Evolutionary conservation across 2,329 filamentous ascomycete genomes (phyloP), one percentile per base, ranked within the genome.

Genomic region (Pestalotiopsis sp.): DNA sequence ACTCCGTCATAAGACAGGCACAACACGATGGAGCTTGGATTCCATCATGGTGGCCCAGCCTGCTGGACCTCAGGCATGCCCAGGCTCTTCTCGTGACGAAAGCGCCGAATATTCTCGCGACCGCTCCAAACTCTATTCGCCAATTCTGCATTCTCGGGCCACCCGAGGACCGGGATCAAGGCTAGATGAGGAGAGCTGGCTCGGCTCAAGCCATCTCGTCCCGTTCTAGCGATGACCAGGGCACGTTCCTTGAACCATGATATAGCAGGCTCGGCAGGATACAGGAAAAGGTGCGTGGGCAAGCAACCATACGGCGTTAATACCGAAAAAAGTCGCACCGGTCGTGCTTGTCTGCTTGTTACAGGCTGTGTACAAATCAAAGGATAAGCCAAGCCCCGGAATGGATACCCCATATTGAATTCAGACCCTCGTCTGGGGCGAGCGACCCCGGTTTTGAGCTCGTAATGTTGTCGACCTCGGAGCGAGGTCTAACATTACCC

Each of bases 91-190:
- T 30, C 48, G 62, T 65, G 40, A 65, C 62, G 62, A 65, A 55
- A 65, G 62, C 24, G 48, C 62, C 62, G 62, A 65, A 13, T 38
- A 56, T 48, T 60, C 24, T 66, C 52, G 64, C 64, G 63, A 39
- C 3, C 24, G 58, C 58, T 35, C 58, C 30, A 26, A 58, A 61
- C 58, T 61, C 58, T 35, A 61, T 58, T 58, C 22, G 26, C 56
- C 56, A 58, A 4, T 13, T 35, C 58, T 30, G 38, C 26, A 30
- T 17, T 61, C 58, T 61, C 58, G 58, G 58, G 58, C 58, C 30
- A 61, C 35, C 30, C 58, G 58, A 38, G 1, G n/a, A 20, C 58
- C 58, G 40, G 58, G 58, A 35, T 39, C 58, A 61, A 10, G 58
- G 20, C 24, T 61, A 61, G 30, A 26, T 20, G 11, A 60, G 30